Evolutionary conservation across 2,329 filamentous ascomycete genomes (phyloP).

Genomic region (Penicillium sp.): DNA sequence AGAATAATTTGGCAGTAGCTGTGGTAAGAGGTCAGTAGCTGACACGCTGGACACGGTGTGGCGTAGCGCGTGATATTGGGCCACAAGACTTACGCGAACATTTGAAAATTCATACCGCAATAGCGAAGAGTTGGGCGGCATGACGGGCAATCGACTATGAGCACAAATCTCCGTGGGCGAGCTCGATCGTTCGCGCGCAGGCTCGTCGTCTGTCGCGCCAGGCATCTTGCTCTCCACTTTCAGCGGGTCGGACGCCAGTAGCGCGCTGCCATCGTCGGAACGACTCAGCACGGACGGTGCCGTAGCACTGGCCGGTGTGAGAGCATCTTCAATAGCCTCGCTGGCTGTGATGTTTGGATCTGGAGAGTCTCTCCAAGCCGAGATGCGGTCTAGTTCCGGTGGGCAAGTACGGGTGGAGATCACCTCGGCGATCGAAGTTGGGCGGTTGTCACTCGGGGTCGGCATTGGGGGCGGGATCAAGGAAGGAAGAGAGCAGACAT

Average conservation of each 20-base stretch:
- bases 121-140: slow-evolving; percentile 48
- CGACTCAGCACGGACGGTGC: slow-evolving; percentile 33
- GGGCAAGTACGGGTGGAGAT: slow-evolving; percentile 54
- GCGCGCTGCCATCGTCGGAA: slow-evolving; percentile 33
- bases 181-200: slow-evolving; percentile 37
- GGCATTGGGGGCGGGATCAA: slow-evolving; percentile 53
- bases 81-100: slow-evolving; percentile 53
- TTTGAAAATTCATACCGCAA: slow-evolving; percentile 61
- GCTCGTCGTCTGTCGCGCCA: slow-evolving; percentile 38
- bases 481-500: slow-evolving; percentile 38
- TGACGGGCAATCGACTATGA: slow-evolving; percentile 34
- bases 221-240: slow-evolving; percentile 35
- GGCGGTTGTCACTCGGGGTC: slow-evolving; percentile 51
- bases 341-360: slow-evolving; percentile 29
- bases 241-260: slow-evolving; percentile 32
- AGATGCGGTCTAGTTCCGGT: slow-evolving; percentile 48
- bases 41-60: slow-evolving; percentile 21
- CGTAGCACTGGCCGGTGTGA: slow-evolving; percentile 30
- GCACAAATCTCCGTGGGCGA: slow-evolving; percentile 39
- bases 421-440: slow-evolving; percentile 50
- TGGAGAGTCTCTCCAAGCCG: slow-evolving; percentile 39
- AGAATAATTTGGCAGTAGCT: slow-evolving; percentile 77
- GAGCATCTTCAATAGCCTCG: slow-evolving; percentile 35
- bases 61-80: slow-evolving; percentile 6
- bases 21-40: slow-evolving; percentile 22